Conservation (phyloP, 208 protist genomes). For the Naegleria gruberi region DNA sequence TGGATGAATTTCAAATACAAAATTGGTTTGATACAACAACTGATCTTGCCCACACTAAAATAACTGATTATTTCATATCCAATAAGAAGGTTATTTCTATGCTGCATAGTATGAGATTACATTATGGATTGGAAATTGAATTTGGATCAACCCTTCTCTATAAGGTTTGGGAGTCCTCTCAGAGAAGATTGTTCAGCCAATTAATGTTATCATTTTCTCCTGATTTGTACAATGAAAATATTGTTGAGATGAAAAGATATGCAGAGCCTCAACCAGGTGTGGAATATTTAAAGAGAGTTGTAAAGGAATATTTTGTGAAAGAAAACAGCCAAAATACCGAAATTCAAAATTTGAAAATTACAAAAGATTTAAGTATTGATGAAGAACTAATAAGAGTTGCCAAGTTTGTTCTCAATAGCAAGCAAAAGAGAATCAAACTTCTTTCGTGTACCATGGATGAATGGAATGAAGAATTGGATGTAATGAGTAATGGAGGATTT, state of each 20-base stretch:
- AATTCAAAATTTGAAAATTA: background rate
- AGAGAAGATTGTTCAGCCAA: background rate
- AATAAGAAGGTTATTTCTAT: background rate
- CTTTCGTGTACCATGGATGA: background rate
- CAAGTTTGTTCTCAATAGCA: background rate
- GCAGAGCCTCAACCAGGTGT: background rate
- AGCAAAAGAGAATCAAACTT: background rate
- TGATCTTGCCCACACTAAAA: background rate
- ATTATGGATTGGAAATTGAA: background rate
- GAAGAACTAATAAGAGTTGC: background rate
- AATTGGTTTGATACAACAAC: background rate
- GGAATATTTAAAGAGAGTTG: background rate
- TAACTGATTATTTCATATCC: background rate
- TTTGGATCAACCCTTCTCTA: background rate
- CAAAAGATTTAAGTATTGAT: background rate
- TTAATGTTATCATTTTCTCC: background rate
- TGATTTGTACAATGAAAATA: background rate
- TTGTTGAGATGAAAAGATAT: background rate
- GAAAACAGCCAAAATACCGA: background rate
- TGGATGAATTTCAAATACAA: background rate
- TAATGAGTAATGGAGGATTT: background rate
- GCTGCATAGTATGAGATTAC: background rate
- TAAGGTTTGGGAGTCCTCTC: background rate
- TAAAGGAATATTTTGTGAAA: background rate
- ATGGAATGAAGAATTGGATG: background rate